Base-by-base conservation (phyloP, 495 filamentous ascomycete genomes). In the Filosporella fistucella region DNA sequence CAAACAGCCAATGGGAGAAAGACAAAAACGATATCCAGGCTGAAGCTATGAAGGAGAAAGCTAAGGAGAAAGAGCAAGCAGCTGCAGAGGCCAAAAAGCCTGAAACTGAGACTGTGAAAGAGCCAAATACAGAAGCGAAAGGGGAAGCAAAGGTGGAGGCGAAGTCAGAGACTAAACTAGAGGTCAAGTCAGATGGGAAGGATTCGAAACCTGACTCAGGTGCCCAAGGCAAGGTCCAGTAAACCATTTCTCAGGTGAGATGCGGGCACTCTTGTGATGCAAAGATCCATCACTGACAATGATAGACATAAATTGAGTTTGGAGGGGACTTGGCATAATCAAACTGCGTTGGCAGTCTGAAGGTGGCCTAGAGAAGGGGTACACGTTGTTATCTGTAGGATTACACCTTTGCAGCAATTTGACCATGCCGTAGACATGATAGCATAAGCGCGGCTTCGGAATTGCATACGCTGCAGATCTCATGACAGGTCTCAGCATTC, bases 21-120 rank as follows among this genome's bases (percentile, higher is more conserved):
- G 90, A 96, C 60, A 91, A 86, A 63, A 72, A 78, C 2, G 72
- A 82, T 29, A 81, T 95, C 45, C 76, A 85, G 41, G 78, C 88
- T 41, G 68, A 86, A 42, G 78, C 80, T 7, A 52, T 76, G 47
- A 71, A 43, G 30, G 56, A 61, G 34, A 58, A 60, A 34, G 51
- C 39, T 4, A 47, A 46, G 26, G 52, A 54, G 47, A 43, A 51
- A 42, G 36, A 20, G 4, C n/a, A 47, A 40, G 43, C 30, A 29
- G 24, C n/a, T 1, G 37, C 39, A 17, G 39, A 34, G 9, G 35
- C 26, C 22, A n/a, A n/a, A n/a, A n/a, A n/a, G n/a, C n/a, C n/a
- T 4, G 14, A 11, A 42, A 0, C 43, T 36, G 37, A 26, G 20
- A 38, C 32, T 22, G 26, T 18, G 11, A 21, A 21, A 13, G 45